Base-by-base conservation (phyloP, 75 land plant genomes). In the Picea glauca region DNA sequence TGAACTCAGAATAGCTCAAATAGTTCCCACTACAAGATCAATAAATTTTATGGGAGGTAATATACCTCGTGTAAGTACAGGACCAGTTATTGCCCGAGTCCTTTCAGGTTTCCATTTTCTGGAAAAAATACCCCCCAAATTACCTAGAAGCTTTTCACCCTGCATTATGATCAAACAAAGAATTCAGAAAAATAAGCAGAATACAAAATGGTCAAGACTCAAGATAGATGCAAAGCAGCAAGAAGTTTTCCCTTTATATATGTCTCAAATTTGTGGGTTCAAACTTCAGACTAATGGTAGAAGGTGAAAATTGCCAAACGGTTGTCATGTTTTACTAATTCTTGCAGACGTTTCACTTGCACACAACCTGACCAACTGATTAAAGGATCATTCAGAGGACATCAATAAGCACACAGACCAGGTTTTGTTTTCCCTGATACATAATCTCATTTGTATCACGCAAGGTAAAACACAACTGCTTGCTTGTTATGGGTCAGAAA, bases 131-230 rank as follows among this genome's bases (percentile, higher is more conserved):
- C 99, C 98, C 40, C 99, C 99, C 26, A 97, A 85, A 76, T 88
- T 97, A 62, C 98, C 96, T 74, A 97, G 74, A 32, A 97, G 92
- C 84, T 97, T 97, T 85, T 97, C 99, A 21, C 98, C 98, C 99
- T 96, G 85, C 78, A 77, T 73, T 33, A 64, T 40, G 13, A 65
- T 64, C 18, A 58, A 32, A 78, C 3, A 68, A 14, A 46, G 56
- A 67, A 38, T 30, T 35, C 1, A 20, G 9, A 43, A 70, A 70
- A n/a, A n/a, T 7, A n/a, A 43, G 46, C 21, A 70, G 74, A 46
- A 70, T 70, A 43, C 56, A 32, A 14, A 17, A 43, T 40, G 14
- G 11, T 70, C 43, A 21, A n/a, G 54, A 46, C 14, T 5, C 1
- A 9, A 50, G 56, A 50, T 1, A 50, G 9, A 68, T 8, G 13